phyloP scores from a whole-genome alignment of 768 basidiomycete genomes.

The Tulasnella sp. region DNA sequence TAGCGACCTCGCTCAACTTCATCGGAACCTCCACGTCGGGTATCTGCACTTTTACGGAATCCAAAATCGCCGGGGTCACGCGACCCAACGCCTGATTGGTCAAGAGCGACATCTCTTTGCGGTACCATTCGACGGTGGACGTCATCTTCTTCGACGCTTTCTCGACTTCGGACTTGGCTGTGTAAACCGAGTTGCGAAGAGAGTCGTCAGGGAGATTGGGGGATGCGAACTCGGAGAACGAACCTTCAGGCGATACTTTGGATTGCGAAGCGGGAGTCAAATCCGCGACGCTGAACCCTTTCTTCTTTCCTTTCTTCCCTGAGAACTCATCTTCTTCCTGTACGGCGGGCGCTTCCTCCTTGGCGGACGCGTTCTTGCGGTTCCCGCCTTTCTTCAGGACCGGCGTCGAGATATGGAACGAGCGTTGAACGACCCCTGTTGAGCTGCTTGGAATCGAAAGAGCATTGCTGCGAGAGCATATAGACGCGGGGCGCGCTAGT shows the following conservation, averaged over 20 bases:
- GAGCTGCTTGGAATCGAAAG: not conserved
- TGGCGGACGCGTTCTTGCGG: not conserved
- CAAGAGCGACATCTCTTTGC: conserved; percentile 60
- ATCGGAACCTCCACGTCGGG: conserved; percentile 26
- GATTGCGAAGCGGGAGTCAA: conserved; percentile 7
- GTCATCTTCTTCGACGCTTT: conserved; percentile 47
- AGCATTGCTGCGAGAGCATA: not conserved
- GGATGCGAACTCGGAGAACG: not conserved
- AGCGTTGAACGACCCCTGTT: not conserved
- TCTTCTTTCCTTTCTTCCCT: conserved; percentile 4
- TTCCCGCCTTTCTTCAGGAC: not conserved
- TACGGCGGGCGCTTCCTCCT: not conserved
- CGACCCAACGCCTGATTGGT: conserved; percentile 67
- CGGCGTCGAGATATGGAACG: not conserved
- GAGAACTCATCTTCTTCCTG: not conserved
- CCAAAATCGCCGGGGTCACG: conserved; percentile 58
- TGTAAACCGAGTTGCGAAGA: not conserved
- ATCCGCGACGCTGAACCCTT: not conserved
- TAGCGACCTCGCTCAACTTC: conserved; percentile 59
- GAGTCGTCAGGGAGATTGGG: not conserved
- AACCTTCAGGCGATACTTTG: conserved; percentile 9
- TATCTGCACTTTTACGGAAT: conserved; percentile 51
- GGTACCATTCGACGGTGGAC: conserved; percentile 55
- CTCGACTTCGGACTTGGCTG: conserved; percentile 39
- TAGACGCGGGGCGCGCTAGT: not conserved